phyloP scores from a whole-genome alignment of 768 basidiomycete species.

The Rhizopogon salebrosus region DNA sequence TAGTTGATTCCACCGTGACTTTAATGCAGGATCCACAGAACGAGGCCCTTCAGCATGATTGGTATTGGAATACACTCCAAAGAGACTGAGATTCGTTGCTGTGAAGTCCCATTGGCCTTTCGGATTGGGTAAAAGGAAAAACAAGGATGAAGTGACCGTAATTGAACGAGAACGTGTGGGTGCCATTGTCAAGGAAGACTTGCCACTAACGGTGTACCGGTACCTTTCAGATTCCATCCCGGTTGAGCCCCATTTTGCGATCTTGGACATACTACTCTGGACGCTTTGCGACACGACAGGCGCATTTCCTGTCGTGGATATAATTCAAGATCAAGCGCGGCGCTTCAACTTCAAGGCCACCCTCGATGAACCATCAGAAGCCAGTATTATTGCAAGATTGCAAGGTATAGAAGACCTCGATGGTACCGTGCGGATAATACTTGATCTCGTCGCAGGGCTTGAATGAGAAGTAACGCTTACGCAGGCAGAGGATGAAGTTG shows the following conservation, averaged over 20 bases:
- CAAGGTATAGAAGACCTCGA: conserved; percentile 54
- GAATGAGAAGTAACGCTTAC: conserved; percentile 70
- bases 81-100: conserved; percentile 91
- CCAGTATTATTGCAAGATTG: conserved; percentile 58
- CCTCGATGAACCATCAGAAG: conserved; percentile 54
- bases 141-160: conserved; percentile 47
- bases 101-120: conserved; percentile 83
- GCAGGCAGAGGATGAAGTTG: conserved; percentile 68
- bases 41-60: conserved; percentile 70
- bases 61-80: conserved; percentile 81
- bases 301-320: conserved; percentile 72
- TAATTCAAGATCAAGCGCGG: conserved; percentile 60
- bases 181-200: conserved; percentile 57
- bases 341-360: conserved; percentile 47
- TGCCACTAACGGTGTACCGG: conserved; percentile 54
- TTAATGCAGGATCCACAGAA: conserved; percentile 71
- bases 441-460: conserved; percentile 70
- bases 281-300: conserved; percentile 57
- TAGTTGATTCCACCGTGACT: conserved; percentile 82
- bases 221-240: conserved; percentile 40
- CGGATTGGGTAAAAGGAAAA: conserved; percentile 45
- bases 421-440: conserved; percentile 45
- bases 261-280: conserved; percentile 64
- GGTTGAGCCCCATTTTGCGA: conserved; percentile 46
- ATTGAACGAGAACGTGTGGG: conserved; percentile 78